A percentile compares a stretch with the other conserved stretches of the same genome.
phyloP scores from a whole-genome alignment of 2,329 filamentous ascomycete species.

The Paramyrothecium sp. region DNA sequence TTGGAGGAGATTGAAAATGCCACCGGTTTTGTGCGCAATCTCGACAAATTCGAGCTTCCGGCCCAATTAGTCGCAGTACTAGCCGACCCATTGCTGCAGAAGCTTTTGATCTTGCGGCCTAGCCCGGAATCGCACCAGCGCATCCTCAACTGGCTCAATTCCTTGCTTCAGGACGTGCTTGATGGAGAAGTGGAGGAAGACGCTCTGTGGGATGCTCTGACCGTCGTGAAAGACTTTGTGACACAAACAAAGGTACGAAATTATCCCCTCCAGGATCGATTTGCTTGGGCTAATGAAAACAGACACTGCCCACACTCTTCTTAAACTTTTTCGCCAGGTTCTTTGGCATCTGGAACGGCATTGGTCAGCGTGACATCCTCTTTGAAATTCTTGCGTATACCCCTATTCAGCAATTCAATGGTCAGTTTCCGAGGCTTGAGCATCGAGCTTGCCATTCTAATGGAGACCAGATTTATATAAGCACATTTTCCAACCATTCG shows the following conservation, averaged over 20 bases:
- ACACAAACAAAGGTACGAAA: slow-evolving; percentile 50
- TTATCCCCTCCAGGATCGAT: background rate
- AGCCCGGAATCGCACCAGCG: slow-evolving; percentile 49
- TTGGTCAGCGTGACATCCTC: slow-evolving; percentile 49
- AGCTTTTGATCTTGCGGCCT: slow-evolving; percentile 66
- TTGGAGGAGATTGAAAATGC: slow-evolving; percentile 78
- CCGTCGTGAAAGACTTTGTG: slow-evolving; percentile 55
- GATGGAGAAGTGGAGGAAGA: slow-evolving; percentile 48
- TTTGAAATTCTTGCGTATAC: slow-evolving; percentile 57
- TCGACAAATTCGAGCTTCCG: slow-evolving; percentile 78
- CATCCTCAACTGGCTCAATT: slow-evolving; percentile 58
- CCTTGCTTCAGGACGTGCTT: slow-evolving; percentile 54
- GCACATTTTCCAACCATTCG: slow-evolving; percentile 49
- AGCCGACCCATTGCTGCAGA: slow-evolving; percentile 74
- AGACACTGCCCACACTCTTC: slow-evolving; percentile 48
- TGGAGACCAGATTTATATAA: slow-evolving; percentile 46
- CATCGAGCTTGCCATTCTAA: background rate
- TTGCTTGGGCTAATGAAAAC: slow-evolving; percentile 5
- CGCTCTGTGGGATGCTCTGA: slow-evolving; percentile 53
- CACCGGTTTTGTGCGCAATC: slow-evolving; percentile 64
- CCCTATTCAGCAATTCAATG: slow-evolving; percentile 54
- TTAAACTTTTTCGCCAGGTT: slow-evolving; percentile 51
- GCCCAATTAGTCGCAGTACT: slow-evolving; percentile 79
- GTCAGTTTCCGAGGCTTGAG: slow-evolving; percentile 33
- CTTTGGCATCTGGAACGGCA: slow-evolving; percentile 62